Evolutionary conservation across 2,329 filamentous ascomycete species (phyloP).

Genomic region (Hymenoscyphus repandus): DNA sequence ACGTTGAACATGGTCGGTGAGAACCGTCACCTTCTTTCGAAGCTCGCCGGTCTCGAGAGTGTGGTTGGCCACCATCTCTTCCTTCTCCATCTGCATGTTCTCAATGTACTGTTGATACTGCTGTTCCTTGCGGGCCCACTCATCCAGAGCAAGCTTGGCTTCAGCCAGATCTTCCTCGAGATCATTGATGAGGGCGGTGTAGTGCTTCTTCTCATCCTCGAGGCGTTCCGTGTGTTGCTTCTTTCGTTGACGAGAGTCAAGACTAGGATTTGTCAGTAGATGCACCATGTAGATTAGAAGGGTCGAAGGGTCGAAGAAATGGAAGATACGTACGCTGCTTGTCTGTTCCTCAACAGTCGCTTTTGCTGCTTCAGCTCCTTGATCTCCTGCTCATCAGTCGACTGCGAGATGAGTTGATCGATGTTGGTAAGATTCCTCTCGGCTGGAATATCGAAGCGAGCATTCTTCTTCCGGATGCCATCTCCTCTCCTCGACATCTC

Average conservation of each 20-base stretch:
- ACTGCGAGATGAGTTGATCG: constrained; percentile 83
- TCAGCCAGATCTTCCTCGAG: constrained; percentile 73
- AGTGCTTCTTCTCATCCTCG: constrained; percentile 95
- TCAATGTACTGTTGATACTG: constrained; percentile 72
- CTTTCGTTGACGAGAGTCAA: constrained; percentile 95
- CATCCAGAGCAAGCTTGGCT: constrained; percentile 64
- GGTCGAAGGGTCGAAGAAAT: constrained; percentile 4
- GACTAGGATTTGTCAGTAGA: constrained; percentile 44
- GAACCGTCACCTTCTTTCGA: constrained; percentile 83
- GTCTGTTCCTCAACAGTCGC: constrained; percentile 86
- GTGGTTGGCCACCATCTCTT: constrained; percentile 82
- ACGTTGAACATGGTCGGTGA: constrained; percentile 66
- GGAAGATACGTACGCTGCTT: constrained; percentile 76
- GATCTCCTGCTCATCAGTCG: constrained; percentile 85
- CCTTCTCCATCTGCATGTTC: constrained; percentile 76
- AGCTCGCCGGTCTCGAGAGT: constrained; percentile 87
- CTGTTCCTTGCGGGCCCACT: constrained; percentile 68
- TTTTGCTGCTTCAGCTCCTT: constrained; percentile 99
- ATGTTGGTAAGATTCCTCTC: constrained; percentile 94
- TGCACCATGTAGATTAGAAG: no score
- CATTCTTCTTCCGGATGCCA: constrained; percentile 96
- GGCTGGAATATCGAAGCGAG: constrained; percentile 91
- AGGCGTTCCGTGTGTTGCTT: constrained; percentile 97
- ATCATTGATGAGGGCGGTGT: constrained; percentile 66
- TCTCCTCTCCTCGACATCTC: constrained; percentile 48